Conservation (phyloP, 2,329 filamentous ascomycete genomes). For the Verticillium nubilum region DNA sequence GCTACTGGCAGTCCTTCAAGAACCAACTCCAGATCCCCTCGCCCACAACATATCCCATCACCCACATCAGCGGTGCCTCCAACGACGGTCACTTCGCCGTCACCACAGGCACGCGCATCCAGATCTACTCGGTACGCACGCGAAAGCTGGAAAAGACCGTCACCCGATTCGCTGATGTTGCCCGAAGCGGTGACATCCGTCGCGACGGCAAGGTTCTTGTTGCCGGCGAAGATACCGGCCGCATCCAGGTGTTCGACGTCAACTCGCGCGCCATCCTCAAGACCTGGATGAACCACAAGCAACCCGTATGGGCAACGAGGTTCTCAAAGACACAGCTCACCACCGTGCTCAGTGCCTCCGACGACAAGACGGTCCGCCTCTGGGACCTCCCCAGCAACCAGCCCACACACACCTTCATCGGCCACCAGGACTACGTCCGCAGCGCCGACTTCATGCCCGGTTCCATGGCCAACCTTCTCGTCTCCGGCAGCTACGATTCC, state of each 20-base stretch:
- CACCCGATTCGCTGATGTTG: constrained; percentile 86
- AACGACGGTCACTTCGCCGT: constrained; percentile 77
- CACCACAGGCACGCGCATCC: constrained; percentile 88
- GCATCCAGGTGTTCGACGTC: constrained; percentile 93
- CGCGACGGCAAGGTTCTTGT: constrained; percentile 84
- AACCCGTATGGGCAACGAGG: constrained; percentile 85
- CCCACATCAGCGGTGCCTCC: constrained; percentile 69
- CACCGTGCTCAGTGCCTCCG: constrained; percentile 79
- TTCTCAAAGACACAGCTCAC: constrained; percentile 91
- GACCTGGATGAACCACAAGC: constrained; percentile 92
- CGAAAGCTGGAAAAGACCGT: constrained; percentile 92
- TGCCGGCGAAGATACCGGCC: constrained; percentile 85
- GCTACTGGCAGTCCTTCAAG: constrained; percentile 94
- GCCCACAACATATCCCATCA: constrained; percentile 83
- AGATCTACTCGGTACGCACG: constrained; percentile 89
- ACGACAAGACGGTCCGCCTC: constrained; percentile 86
- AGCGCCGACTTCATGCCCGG: constrained; percentile 80
- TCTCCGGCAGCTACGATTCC: constrained; percentile 91
- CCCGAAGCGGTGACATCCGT: constrained; percentile 82
- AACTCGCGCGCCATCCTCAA: constrained; percentile 83
- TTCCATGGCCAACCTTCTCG: constrained; percentile 65
- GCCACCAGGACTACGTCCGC: constrained; percentile 90
- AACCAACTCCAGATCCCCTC: constrained; percentile 87
- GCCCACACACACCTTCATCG: constrained; percentile 71
- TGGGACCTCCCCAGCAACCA: constrained; percentile 87